phyloP scores from a whole-genome alignment of 129 eudicot species.

The Helichrysum umbraculigerum region DNA sequence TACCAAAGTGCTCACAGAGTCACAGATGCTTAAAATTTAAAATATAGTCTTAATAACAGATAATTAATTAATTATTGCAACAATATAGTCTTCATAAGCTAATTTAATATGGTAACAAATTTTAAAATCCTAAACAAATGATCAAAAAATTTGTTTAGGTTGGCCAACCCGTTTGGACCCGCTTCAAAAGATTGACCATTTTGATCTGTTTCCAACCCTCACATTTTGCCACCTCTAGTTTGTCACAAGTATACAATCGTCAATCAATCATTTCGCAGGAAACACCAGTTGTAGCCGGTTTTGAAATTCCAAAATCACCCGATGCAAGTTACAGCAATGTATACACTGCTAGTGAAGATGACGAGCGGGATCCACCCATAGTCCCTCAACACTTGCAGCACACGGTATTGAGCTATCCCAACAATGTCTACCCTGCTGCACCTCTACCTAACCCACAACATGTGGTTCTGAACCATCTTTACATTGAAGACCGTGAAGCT shows the following conservation, averaged over 20 bases:
- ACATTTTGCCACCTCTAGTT: neutral
- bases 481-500: constrained; percentile 64
- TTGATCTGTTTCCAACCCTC: neutral
- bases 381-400: constrained; percentile 35
- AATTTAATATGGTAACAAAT: too few species aligned
- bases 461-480: constrained; percentile 69
- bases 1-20: neutral
- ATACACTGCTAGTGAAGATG: constrained; percentile 45
- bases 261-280: constrained; percentile 37
- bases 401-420: constrained; percentile 51
- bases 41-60: too few species aligned
- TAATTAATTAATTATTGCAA: too few species aligned
- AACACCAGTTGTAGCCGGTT: constrained; percentile 36
- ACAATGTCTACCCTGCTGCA: neutral
- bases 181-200: neutral
- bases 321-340: constrained; percentile 65
- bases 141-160: neutral
- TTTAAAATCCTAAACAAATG: neutral
- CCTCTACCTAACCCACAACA: constrained; percentile 55
- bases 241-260: neutral
- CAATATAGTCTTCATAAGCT: too few species aligned
- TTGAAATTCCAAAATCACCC: constrained; percentile 52
- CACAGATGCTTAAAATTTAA: neutral
- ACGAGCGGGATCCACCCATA: constrained; percentile 39
- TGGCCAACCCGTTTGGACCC: neutral